These are phyloP conservation scores for Trichopus zeylanicus DNA, from an alignment of 116 monocot species.

Conservation along the genomic window DNA sequence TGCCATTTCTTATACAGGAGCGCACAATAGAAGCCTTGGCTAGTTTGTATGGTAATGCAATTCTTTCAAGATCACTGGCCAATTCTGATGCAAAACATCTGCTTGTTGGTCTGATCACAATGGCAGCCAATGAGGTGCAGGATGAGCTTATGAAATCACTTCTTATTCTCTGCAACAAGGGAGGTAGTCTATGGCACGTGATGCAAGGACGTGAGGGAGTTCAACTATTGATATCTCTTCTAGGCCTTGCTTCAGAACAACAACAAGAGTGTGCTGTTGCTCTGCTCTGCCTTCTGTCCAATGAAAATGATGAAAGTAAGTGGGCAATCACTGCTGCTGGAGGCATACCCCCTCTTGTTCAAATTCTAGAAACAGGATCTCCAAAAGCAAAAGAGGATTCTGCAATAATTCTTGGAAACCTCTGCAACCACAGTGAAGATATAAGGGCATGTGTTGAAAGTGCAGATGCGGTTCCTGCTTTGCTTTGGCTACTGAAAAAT, in stretches of 20 bases:
- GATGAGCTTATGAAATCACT: conserved; percentile 80
- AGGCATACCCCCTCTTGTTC: conserved; percentile 98
- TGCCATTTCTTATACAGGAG: conserved; percentile 77
- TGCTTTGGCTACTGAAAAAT: conserved; percentile 95
- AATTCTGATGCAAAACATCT: conserved; percentile 84
- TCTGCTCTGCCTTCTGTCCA: conserved; percentile 74
- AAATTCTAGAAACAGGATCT: conserved; percentile 91
- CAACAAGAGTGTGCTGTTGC: conserved; percentile 98
- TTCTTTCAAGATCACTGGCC: conserved; percentile 55
- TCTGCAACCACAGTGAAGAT: conserved; percentile 98
- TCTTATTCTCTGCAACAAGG: conserved; percentile 68
- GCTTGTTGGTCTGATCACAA: conserved; percentile 91
- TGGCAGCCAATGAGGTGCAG: conserved; percentile 76
- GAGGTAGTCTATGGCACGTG: conserved; percentile 74
- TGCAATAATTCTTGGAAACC: conserved; percentile 86
- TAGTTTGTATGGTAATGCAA: conserved; percentile 78
- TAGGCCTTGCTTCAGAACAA: conserved; percentile 96
- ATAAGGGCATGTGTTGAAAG: conserved; percentile 97
- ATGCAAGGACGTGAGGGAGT: conserved; percentile 88
- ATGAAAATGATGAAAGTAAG: conserved; percentile 97
- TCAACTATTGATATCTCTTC: conserved; percentile 90
- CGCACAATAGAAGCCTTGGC: conserved; percentile 92
- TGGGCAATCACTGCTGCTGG: conserved; percentile 99
- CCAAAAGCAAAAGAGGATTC: conserved; percentile 95
- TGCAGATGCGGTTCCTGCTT: conserved; percentile 97